Base-by-base conservation (phyloP, 306 rosid species). In the Erythrophleum fordii region DNA sequence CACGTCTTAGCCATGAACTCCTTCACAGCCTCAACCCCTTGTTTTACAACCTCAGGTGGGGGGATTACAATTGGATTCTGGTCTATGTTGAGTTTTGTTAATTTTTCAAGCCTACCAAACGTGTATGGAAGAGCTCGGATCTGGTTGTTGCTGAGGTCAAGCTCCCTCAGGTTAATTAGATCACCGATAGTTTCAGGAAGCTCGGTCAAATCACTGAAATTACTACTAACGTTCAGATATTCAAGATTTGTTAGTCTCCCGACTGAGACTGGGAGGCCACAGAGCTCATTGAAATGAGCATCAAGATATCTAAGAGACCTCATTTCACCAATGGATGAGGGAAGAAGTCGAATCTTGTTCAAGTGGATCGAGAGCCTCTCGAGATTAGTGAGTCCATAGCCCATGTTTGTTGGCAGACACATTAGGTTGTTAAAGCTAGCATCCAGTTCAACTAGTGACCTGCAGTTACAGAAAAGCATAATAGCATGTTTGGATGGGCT, bases 251-350 rank as follows among this genome's bases (percentile, higher is more conserved):
- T 76, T 62, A 88, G 82, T 44, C 82, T 86, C 48, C 89, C 91
- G 28, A 86, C 83, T 23, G 86, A 22, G 10, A 72, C 79, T 75
- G 89, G 91, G 37, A 88, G 83, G 67, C 85, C 89, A 76, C 72
- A 87, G 64, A 88, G 88, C 79, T 83, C 88, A 17, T 88, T 88
- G 91, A 88, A 88, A 67, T 88, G 91, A 76, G 56, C 91, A 79
- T 88, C 91, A 29, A 88, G 80, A 77, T 86, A 77, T 70, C 75
- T 88, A 8, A 88, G 83, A 53, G 91, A 88, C 82, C 81, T 86
- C 86, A 88, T 83, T 81, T 88, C 91, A 67, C 89, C 84, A 31
- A 88, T 67, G 46, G 89, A 86, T 14, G 86, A 25, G n/a, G 91
- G 89, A 79, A 88, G 86, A 25, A 18, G 80, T 14, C 87, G 86